Evolutionary conservation across 192 early-diverging fungal genomes (phyloP).

Genomic region (Obelidium mucronatum): DNA sequence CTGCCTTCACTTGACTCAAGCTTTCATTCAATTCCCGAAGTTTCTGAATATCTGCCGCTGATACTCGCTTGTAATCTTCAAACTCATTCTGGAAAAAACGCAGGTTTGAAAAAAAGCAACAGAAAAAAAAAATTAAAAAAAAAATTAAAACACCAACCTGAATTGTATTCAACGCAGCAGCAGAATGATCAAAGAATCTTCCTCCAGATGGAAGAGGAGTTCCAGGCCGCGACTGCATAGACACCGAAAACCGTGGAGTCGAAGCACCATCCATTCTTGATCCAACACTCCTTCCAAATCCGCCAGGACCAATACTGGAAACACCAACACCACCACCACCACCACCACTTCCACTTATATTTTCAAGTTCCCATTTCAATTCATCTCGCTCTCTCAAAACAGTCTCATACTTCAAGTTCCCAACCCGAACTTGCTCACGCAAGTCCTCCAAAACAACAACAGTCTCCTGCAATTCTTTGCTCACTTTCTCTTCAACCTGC

Average conservation of each 20-base stretch:
- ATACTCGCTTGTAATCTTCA: neutral
- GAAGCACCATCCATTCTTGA: neutral
- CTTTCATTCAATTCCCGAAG: constrained; percentile 63
- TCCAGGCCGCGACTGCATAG: neutral
- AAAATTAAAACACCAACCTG: constrained; percentile 11
- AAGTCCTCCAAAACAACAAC: constrained; percentile 61
- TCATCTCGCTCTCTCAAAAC: constrained; percentile 66
- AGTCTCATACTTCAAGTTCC: constrained; percentile 56
- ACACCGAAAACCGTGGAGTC: neutral
- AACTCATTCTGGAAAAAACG: constrained; percentile 2
- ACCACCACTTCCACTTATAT: neutral
- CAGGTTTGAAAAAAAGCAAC: neutral
- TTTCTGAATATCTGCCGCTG: constrained; percentile 52
- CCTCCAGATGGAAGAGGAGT: neutral
- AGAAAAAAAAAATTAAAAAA: neutral
- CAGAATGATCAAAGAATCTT: neutral
- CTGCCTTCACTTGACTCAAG: constrained; percentile 61
- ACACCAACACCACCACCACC: neutral
- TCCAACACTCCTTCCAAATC: neutral
- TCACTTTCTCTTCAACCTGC: constrained; percentile 47
- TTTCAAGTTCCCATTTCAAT: constrained; percentile 7
- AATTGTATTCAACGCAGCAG: neutral
- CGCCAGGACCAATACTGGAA: neutral
- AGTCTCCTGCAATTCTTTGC: constrained; percentile 53
- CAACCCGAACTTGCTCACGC: constrained; percentile 67